Percentiles rank a stretch among this genome's conserved stretches.
Conservation (phyloP, 1,284 basidiomycete species). For the Grifola frondosa region DNA sequence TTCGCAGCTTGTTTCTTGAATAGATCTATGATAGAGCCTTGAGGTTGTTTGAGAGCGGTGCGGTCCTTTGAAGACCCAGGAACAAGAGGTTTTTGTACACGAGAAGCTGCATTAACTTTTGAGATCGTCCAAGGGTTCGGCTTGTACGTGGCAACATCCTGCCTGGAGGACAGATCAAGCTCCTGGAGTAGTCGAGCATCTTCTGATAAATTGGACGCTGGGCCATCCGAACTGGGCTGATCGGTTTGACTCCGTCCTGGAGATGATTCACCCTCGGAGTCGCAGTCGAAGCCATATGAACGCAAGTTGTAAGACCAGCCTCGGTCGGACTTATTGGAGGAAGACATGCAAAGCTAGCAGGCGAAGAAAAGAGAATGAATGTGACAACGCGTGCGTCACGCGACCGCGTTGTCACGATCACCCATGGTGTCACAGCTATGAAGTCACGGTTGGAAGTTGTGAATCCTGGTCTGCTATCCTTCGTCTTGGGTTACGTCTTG, state of each 20-base stretch:
- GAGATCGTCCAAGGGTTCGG: constrained; percentile 77
- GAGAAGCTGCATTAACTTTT: constrained; percentile 64
- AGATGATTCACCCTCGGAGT: constrained; percentile 17
- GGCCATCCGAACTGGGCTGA: background rate
- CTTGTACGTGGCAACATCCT: constrained; percentile 59
- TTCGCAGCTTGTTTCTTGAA: constrained; percentile 24
- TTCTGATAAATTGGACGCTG: constrained; percentile 16
- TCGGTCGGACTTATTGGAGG: constrained; percentile 1
- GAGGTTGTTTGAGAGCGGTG: constrained; percentile 13
- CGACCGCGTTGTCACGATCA: constrained; percentile 3
- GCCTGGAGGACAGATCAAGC: constrained; percentile 57
- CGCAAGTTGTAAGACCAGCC: constrained; percentile 28
- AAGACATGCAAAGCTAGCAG: background rate
- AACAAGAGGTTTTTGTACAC: constrained; percentile 25
- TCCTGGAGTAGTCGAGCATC: constrained; percentile 44
- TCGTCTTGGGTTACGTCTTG: constrained; percentile 2
- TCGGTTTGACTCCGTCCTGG: background rate
- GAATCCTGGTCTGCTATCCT: constrained; percentile 7
- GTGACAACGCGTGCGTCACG: constrained; percentile 8
- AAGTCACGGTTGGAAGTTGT: constrained; percentile 11
- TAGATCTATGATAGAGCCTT: constrained; percentile 25
- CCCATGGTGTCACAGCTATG: too few relatives aligned
- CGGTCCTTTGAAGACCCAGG: background rate
- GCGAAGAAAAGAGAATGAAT: constrained; percentile 3
- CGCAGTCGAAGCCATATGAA: constrained; percentile 5